Base-by-base conservation (phyloP, 148 eudicot genomes). In the Hydrangea macrophylla region DNA sequence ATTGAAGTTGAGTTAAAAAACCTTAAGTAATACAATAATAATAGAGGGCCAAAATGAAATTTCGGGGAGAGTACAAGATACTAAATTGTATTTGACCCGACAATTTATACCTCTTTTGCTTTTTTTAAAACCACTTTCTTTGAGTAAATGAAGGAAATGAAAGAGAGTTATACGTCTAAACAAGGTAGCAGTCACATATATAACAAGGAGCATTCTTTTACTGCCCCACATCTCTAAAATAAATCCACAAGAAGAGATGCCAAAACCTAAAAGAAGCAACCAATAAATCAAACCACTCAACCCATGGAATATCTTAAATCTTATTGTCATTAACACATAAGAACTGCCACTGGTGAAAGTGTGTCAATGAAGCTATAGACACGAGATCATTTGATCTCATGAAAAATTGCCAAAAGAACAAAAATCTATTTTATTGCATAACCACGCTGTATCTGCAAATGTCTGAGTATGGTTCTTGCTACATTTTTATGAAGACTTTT, bases 221-320 rank as follows among this genome's bases (percentile, higher is more conserved):
- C 12, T 60, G 9, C 51, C 15, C 30, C 15, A 6, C 44, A n/a
- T 17, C 24, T 35, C 7, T 60, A 31, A 18, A 31, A 24, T 20
- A 58, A 58, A 23, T 27, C 20, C n/a, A 31, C 39, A 58, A 31
- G 1, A 32, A 56, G 35, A 57, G 60, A 58, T 18, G 9, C 22
- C 26, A 60, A 62, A n/a, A n/a, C n/a, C n/a, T n/a, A n/a, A n/a
- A 62, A 62, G 51, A 39, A 60, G 51, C 20, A 23, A 37, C 31
- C 7, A 28, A 5, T 39, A 23, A 37, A 13, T 37, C 65, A 9
- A 60, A 35, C 64, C 10, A 9, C 45, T 45, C 12, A 12, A 28
- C 27, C 25, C 28, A 32, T 22, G 15, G 26, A 36, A 35, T 60
- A 35, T 60, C 51, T 13, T 6, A 20, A 18, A 12, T 60, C 9